Percentiles rank a stretch among this genome's conserved stretches.
Evolutionary conservation across 202 grass and related monocot species (phyloP).

Genomic region (Setaria italica): DNA sequence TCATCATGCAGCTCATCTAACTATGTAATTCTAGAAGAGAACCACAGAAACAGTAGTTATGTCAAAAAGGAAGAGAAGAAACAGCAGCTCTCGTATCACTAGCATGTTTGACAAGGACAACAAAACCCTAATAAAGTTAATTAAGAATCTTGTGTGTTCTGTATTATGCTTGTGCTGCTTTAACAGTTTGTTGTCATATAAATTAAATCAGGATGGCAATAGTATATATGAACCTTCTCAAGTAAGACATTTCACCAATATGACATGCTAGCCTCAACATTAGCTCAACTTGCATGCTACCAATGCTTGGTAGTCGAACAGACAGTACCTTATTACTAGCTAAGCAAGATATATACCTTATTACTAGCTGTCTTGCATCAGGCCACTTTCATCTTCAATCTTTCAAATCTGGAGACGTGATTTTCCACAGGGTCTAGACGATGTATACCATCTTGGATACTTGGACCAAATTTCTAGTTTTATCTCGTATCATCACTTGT

Average conservation of each 20-base stretch:
- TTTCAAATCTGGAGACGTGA: not conserved
- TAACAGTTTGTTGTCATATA: not conserved
- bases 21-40: slow-evolving; percentile 1
- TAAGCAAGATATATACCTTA: not conserved
- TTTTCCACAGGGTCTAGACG: slow-evolving; percentile 20
- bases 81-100: not conserved
- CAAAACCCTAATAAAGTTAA: not conserved
- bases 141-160: not conserved
- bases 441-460: not conserved
- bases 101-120: not conserved
- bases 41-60: not conserved
- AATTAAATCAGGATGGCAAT: not conserved
- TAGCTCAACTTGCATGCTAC: slow-evolving; percentile 8
- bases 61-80: not conserved
- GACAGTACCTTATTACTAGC: not conserved
- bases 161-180: not conserved
- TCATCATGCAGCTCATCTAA: slow-evolving; percentile 26
- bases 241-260: not conserved
- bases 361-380: not conserved
- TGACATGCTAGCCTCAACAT: not conserved
- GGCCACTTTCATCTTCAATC: not conserved
- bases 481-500: not conserved
- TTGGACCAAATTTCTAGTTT: not conserved
- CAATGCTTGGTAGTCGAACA: not conserved
- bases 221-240: slow-evolving; percentile 6